Conservation (phyloP, 768 basidiomycete species). For the Stropharia rugosoannulata region DNA sequence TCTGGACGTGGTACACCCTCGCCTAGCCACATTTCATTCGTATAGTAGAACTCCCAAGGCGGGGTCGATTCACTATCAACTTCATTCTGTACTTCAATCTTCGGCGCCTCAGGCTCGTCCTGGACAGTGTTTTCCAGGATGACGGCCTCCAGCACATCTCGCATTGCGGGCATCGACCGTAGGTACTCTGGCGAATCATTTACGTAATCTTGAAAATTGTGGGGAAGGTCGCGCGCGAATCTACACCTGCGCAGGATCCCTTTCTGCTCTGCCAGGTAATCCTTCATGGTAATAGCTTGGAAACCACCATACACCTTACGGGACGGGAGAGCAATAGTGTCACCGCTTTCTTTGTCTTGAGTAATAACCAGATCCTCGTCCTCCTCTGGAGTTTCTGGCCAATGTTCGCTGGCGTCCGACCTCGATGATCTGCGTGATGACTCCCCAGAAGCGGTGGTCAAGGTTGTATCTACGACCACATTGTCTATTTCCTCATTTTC, state of each 20-base stretch:
- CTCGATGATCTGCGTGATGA: constrained; percentile 1
- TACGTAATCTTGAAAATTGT: constrained; percentile 63
- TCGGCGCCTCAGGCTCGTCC: constrained; percentile 70
- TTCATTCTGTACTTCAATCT: constrained; percentile 65
- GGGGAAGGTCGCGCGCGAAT: constrained; percentile 54
- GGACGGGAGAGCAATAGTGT: background rate
- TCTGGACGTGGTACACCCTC: constrained; percentile 70
- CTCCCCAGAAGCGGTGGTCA: background rate
- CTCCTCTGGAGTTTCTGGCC: background rate
- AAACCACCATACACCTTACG: constrained; percentile 31
- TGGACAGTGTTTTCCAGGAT: constrained; percentile 64
- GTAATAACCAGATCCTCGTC: background rate
- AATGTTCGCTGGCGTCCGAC: background rate
- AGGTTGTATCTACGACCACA: background rate
- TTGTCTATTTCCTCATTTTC: background rate
- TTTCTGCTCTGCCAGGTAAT: constrained; percentile 30
- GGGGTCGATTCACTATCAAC: constrained; percentile 72
- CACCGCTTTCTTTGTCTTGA: background rate
- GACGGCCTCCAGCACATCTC: constrained; percentile 58
- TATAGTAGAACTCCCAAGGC: constrained; percentile 85
- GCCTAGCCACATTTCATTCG: constrained; percentile 77
- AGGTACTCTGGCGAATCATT: constrained; percentile 46
- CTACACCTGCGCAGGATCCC: constrained; percentile 32
- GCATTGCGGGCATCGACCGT: constrained; percentile 41
- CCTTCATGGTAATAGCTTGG: constrained; percentile 36